Evolutionary conservation across 305 asterid genomes (phyloP).

Genomic region (Plantago coronopus): DNA sequence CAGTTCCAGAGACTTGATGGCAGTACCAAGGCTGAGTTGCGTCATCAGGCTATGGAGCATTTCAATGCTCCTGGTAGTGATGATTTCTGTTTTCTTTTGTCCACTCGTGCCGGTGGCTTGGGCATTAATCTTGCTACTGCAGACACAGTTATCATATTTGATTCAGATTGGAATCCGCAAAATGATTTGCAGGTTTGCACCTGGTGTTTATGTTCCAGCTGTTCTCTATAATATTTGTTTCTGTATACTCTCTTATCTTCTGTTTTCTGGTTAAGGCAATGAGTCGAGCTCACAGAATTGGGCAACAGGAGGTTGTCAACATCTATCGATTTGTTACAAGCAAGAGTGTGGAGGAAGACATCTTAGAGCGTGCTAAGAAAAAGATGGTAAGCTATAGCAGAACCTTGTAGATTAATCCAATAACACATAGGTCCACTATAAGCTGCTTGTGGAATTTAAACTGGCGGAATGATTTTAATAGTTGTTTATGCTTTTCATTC

Average conservation of each 20-base stretch:
- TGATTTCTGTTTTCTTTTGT: constrained; percentile 98
- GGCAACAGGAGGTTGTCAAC: constrained; percentile 99
- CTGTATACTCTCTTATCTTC: constrained; percentile 9
- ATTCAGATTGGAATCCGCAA: constrained; percentile 99
- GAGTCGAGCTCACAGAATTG: constrained; percentile 99
- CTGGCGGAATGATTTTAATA: constrained; percentile 1
- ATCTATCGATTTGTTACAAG: constrained; percentile 97
- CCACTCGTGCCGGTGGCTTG: constrained; percentile 99
- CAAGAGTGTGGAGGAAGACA: constrained; percentile 99
- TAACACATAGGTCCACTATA: constrained; percentile 2
- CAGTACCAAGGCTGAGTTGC: constrained; percentile 94
- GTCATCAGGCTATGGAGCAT: constrained; percentile 99
- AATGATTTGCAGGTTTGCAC: constrained; percentile 88
- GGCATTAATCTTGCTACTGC: constrained; percentile 99
- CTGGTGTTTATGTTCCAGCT: constrained; percentile 14
- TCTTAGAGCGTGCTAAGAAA: constrained; percentile 97
- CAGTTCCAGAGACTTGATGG: constrained; percentile 98
- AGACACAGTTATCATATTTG: constrained; percentile 97
- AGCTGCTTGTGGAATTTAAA: constrained; percentile 1
- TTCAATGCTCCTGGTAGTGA: constrained; percentile 98
- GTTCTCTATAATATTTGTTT: constrained; percentile 9
- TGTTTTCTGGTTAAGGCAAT: constrained; percentile 63
- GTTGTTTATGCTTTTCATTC: not conserved
- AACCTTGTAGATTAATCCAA: constrained; percentile 11
- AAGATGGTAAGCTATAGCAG: constrained; percentile 75